Conservation (phyloP, 495 filamentous ascomycete species). For the Penicillium atrosanguineum region DNA sequence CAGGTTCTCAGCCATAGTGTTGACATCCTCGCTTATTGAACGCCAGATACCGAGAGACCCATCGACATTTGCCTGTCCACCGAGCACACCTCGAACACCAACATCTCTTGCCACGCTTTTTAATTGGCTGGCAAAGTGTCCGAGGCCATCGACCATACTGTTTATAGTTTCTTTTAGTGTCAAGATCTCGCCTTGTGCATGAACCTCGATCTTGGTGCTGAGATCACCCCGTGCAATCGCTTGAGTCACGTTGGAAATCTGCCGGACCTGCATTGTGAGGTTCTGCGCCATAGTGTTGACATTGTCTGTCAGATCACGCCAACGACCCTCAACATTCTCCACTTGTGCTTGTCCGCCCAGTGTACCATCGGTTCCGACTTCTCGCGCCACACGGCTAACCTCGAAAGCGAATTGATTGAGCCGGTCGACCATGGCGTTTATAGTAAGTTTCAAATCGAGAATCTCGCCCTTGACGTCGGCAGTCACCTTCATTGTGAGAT, state of each 20-base stretch:
- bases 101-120: constrained; percentile 93
- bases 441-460: constrained; percentile 82
- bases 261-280: constrained; percentile 86
- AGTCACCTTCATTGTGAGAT: constrained; percentile 88
- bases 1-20: constrained; percentile 83
- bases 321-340: constrained; percentile 87
- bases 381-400: constrained; percentile 86
- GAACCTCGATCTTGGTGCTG: constrained; percentile 83
- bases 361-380: constrained; percentile 87
- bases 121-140: constrained; percentile 88
- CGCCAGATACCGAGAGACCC: constrained; percentile 95
- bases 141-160: constrained; percentile 88
- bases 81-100: constrained; percentile 85
- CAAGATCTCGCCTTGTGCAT: constrained; percentile 87
- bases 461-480: constrained; percentile 94
- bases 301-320: constrained; percentile 88
- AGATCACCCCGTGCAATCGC: constrained; percentile 87
- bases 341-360: constrained; percentile 89
- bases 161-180: constrained; percentile 92
- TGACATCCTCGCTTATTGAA: constrained; percentile 79
- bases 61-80: constrained; percentile 85
- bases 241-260: constrained; percentile 91
- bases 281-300: constrained; percentile 97
- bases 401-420: constrained; percentile 88
- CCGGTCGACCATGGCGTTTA: constrained; percentile 94